phyloP scores from a whole-genome alignment of 306 rosid genomes.

The Acacia acuminata region DNA sequence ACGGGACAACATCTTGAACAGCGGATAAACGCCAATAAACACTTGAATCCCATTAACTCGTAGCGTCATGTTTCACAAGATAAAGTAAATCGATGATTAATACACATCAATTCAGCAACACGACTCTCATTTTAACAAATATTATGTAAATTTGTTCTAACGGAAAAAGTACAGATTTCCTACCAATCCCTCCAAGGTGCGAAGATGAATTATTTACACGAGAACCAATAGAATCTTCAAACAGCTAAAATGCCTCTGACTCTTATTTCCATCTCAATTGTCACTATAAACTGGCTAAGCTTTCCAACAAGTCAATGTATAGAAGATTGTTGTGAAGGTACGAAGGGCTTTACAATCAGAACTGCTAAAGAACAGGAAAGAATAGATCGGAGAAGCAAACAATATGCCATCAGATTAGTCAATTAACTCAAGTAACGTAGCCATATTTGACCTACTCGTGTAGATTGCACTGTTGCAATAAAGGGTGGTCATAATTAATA shows the following conservation, averaged over 20 bases:
- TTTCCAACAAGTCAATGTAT: conserved; percentile 35
- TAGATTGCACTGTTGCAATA: conserved; percentile 87
- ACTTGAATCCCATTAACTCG: conserved; percentile 5
- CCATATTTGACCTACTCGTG: conserved; percentile 51
- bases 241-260: conserved; percentile 29
- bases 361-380: conserved; percentile 49
- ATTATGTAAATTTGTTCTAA: conserved; percentile 4
- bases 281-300: conserved; percentile 48
- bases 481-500: conserved; percentile 57
- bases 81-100: neutral
- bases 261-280: conserved; percentile 44
- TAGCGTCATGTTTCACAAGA: conserved; percentile 3
- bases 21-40: neutral
- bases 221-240: conserved; percentile 33
- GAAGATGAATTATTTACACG: conserved; percentile 50
- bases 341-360: conserved; percentile 66
- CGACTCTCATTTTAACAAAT: conserved; percentile 17
- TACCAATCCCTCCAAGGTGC: neutral
- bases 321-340: conserved; percentile 35
- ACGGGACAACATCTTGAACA: neutral
- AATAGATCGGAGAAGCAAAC: conserved; percentile 44
- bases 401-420: conserved; percentile 30
- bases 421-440: conserved; percentile 17
- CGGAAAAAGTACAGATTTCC: conserved; percentile 11
- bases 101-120: conserved; percentile 25